Conservation (phyloP, 176 grass and related monocot genomes). For the Aegilops tauschii region DNA sequence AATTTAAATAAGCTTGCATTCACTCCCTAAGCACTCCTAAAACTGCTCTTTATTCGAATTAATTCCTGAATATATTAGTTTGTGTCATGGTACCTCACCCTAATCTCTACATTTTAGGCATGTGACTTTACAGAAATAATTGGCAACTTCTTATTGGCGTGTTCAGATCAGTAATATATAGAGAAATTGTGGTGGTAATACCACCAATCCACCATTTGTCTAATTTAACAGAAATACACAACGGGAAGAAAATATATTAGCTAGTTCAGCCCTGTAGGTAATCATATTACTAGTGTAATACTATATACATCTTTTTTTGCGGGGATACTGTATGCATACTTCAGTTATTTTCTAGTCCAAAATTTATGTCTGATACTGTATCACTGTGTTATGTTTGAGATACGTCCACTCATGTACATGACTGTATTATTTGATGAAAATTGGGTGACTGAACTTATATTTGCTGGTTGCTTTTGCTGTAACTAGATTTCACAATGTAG, state of each 20-base stretch:
- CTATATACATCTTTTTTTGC: no score
- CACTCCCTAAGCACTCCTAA: not conserved
- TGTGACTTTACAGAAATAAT: not conserved
- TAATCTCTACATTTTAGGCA: not conserved
- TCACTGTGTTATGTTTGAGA: not conserved
- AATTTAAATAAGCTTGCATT: slow-evolving; percentile 20
- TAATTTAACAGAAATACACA: not conserved
- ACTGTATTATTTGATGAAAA: not conserved
- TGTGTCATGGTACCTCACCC: not conserved
- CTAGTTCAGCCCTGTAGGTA: not conserved
- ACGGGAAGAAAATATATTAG: not conserved
- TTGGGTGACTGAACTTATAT: not conserved
- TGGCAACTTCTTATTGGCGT: not conserved
- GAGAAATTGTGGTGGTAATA: not conserved
- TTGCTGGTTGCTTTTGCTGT: not conserved
- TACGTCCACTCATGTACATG: not conserved
- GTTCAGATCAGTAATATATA: not conserved
- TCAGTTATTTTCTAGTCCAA: not conserved
- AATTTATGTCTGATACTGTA: not conserved
- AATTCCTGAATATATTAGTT: not conserved
- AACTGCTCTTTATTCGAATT: not conserved
- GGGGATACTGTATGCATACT: not conserved
- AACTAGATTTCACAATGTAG: not conserved
- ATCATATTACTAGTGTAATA: not conserved
- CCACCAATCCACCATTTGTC: not conserved